Evolutionary conservation across 2,329 filamentous ascomycete genomes (phyloP), one percentile per base, ranked within the genome.

Genomic region (Akanthomyces muscarius): DNA sequence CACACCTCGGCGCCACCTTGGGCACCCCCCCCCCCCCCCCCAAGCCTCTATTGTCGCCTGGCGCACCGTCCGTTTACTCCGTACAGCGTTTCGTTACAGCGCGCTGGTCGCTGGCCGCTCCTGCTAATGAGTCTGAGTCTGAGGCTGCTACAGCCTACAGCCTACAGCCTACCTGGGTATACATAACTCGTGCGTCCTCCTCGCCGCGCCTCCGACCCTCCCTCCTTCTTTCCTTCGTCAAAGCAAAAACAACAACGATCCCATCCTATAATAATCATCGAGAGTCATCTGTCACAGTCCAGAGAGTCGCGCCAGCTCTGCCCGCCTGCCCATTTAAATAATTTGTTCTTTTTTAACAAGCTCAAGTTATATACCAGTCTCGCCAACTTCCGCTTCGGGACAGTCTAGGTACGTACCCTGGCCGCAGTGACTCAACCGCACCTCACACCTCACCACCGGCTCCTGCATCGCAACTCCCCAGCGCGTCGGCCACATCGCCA

Each of bases 261-360:
- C 76, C 80, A 80, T 72, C 79, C 75, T 75, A 79, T 75, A 74
- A 76, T 78, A 80, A 76, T 72, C 72, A 79, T 75, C 75, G 77
- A 83, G 82, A 83, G 79, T 83, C 79, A 79, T 76, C 77, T 80
- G 83, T 86, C 83, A 83, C 83, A 83, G 83, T 81, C 79, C 77
- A 75, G 82, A 81, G 81, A 75, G 77, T 85, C 82, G 79, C 82
- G 77, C 30, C 82, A 84, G 82, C 80, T 74, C 72, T 77, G 78
- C 78, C 76, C 75, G 71, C 70, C 69, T 75, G 75, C 71, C 65
- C 65, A 55, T 54, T 7, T 16, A 58, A 28, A 42, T 44, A 58
- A 33, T 63, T 52, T 47, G 30, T 36, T 23, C 50, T 14, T 33
- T 28, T 41, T 18, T 23, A 8, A 11, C 50, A 23, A 44, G 50